Percentiles rank a stretch among this genome's conserved stretches.
Evolutionary conservation across 2,329 filamentous ascomycete genomes (phyloP).

Genomic region (Canariomyces notabilis): DNA sequence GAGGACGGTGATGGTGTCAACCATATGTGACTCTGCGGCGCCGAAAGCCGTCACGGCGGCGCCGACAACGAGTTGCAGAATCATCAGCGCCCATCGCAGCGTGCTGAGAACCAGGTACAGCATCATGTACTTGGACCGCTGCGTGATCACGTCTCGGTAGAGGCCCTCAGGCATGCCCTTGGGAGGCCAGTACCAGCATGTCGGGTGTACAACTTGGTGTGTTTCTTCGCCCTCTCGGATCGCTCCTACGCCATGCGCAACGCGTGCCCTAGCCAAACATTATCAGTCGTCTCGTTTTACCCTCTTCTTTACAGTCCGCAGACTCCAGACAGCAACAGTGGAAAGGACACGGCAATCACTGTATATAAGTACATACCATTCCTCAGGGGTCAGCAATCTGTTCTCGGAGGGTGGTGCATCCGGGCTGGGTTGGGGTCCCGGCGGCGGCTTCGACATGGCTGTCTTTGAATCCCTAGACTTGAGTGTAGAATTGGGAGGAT

Average conservation of each 20-base stretch:
- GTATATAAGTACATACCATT: no score
- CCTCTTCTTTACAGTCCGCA: no score
- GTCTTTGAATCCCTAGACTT: no score
- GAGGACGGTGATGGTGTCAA: slow-evolving; percentile 43
- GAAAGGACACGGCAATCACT: no score
- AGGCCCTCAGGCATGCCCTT: slow-evolving; percentile 44
- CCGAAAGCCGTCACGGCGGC: slow-evolving; percentile 48
- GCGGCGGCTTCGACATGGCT: no score
- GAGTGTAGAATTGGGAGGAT: no score
- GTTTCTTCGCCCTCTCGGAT: slow-evolving; percentile 44
- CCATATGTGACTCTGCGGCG: slow-evolving; percentile 31
- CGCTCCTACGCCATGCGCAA: slow-evolving; percentile 45
- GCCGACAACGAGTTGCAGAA: slow-evolving; percentile 45
- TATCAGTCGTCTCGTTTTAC: no score
- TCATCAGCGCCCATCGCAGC: slow-evolving; percentile 42
- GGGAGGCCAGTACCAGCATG: slow-evolving; percentile 41
- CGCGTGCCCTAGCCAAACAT: no score
- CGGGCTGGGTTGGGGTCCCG: no score
- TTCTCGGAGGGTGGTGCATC: no score
- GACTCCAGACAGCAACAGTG: no score
- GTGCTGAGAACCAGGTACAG: slow-evolving; percentile 40
- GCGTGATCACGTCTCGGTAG: slow-evolving; percentile 43
- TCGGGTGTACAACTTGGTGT: slow-evolving; percentile 38
- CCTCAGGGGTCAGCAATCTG: no score
- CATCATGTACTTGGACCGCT: slow-evolving; percentile 42